phyloP scores from a whole-genome alignment of 371 early-diverging fungal genomes.

The Mucor saturninus region DNA sequence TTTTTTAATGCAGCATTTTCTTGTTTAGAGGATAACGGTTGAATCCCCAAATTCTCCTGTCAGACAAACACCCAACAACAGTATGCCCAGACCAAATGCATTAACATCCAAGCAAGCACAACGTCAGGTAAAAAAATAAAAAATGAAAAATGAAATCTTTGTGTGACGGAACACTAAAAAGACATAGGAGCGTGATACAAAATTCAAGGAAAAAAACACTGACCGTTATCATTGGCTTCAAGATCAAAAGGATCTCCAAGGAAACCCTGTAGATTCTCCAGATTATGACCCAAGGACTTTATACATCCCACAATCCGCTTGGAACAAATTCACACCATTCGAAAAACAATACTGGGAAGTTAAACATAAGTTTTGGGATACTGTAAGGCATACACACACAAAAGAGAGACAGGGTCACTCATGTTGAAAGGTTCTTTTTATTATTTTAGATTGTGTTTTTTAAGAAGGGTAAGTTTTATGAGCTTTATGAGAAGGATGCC shows the following conservation, averaged over 20 bases:
- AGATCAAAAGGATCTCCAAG: conserved; percentile 82
- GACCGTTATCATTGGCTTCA: conserved; percentile 89
- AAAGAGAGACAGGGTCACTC: no score
- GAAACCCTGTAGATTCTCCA: conserved; percentile 65
- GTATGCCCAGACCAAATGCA: conserved; percentile 9
- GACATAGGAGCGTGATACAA: conserved; percentile 35
- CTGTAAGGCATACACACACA: conserved; percentile 52
- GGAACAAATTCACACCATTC: conserved; percentile 93
- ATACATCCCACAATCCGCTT: conserved; percentile 81
- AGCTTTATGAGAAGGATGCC: conserved; percentile 99
- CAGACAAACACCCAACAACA: conserved; percentile 5
- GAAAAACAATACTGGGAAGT: conserved; percentile 99
- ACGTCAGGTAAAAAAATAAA: background rate
- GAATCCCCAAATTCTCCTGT: background rate
- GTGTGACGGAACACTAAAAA: background rate
- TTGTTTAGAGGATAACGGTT: background rate
- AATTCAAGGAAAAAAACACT: conserved; percentile 84
- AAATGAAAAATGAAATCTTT: background rate
- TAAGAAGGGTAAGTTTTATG: conserved; percentile 99
- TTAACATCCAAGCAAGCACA: conserved; percentile 1
- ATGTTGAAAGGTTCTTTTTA: no score
- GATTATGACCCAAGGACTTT: conserved; percentile 97
- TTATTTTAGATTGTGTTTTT: conserved; percentile 86
- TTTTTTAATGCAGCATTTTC: background rate
- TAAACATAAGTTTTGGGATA: conserved; percentile 95